Conservation (phyloP, 2,329 filamentous ascomycete species). For the Beauveria sp. region DNA sequence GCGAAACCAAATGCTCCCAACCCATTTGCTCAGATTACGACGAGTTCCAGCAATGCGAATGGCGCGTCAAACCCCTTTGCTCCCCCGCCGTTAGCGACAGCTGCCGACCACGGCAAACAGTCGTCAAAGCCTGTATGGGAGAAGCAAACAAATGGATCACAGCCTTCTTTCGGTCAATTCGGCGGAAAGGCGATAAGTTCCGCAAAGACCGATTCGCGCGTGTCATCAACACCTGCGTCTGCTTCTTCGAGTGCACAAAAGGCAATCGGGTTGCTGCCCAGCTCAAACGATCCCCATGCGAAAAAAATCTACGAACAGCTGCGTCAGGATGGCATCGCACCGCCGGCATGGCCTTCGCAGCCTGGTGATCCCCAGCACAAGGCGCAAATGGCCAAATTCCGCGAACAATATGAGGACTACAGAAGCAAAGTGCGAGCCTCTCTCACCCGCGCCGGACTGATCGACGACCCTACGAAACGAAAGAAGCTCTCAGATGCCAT, state of each 20-base stretch:
- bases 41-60: constrained; percentile 17
- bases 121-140: neutral
- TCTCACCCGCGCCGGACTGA: constrained; percentile 50
- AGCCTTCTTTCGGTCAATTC: neutral
- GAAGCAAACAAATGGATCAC: neutral
- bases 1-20: constrained; percentile 16
- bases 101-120: neutral
- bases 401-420: constrained; percentile 50
- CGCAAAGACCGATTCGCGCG: constrained; percentile 16
- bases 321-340: constrained; percentile 44
- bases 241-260: constrained; percentile 2
- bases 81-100: neutral
- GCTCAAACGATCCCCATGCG: constrained; percentile 34
- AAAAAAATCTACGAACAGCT: constrained; percentile 45
- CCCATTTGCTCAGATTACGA: constrained; percentile 21
- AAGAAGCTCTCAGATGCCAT: constrained; percentile 57
- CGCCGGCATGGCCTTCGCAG: constrained; percentile 48
- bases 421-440: constrained; percentile 48
- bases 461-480: constrained; percentile 58
- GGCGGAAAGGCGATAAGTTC: neutral
- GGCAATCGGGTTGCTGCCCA: constrained; percentile 1
- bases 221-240: constrained; percentile 11
- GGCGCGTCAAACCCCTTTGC: constrained; percentile 9
- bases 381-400: constrained; percentile 44
- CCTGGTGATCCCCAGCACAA: constrained; percentile 46